Conservation (phyloP, 768 basidiomycete species). For the Mycena capillaripes region DNA sequence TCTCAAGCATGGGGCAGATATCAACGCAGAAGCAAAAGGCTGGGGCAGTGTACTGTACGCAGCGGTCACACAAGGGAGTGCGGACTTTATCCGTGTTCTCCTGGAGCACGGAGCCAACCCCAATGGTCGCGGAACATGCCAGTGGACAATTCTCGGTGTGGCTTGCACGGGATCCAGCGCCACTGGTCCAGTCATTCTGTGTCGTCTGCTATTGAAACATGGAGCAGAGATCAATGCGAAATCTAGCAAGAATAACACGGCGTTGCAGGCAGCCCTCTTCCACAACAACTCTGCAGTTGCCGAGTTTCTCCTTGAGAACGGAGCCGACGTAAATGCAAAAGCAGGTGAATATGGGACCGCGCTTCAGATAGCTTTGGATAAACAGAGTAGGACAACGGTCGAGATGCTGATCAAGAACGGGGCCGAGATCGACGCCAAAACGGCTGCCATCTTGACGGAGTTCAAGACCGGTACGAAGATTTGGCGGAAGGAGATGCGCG, state of each 20-base stretch:
- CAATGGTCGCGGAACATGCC: neutral
- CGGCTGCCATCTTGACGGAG: neutral
- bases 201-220: neutral
- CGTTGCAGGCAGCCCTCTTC: neutral
- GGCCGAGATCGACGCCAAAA: neutral
- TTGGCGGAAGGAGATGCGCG: neutral
- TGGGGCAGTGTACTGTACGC: neutral
- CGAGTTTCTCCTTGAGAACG: neutral
- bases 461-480: neutral
- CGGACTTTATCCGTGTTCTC: neutral
- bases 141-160: neutral
- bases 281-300: neutral
- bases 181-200: neutral
- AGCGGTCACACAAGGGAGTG: neutral
- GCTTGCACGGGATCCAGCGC: neutral
- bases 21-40: neutral
- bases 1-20: neutral
- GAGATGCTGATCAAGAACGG: neutral
- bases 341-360: too few relatives aligned
- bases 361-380: too few relatives aligned
- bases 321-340: neutral
- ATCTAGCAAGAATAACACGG: neutral
- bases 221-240: neutral
- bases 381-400: too few relatives aligned
- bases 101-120: neutral